Conservation (phyloP, 805 yeast genomes). For the Lachancea cidri region DNA sequence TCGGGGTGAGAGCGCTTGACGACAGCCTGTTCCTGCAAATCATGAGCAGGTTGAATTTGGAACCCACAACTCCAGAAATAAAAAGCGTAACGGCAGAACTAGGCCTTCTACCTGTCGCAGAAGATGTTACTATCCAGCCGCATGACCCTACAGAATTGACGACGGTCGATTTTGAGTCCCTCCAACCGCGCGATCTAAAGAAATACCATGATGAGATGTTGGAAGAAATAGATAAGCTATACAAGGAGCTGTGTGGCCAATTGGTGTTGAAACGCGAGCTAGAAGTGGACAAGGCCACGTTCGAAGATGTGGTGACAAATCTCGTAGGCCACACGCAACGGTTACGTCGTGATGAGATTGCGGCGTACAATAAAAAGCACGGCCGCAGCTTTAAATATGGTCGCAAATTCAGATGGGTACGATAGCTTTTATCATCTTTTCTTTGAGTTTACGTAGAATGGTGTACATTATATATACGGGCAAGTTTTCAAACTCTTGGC, state of each 20-base stretch:
- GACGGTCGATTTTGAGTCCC: conserved; percentile 5
- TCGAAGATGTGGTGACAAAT: conserved; percentile 84
- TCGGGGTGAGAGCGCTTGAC: conserved; percentile 1
- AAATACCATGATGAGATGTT: conserved; percentile 27
- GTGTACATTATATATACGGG: conserved; percentile 6
- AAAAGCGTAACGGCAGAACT: not conserved
- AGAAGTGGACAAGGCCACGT: conserved; percentile 63
- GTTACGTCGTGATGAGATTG: conserved; percentile 48
- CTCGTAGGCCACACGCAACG: conserved; percentile 88
- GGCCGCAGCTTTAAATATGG: conserved; percentile 7
- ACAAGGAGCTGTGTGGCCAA: conserved; percentile 32
- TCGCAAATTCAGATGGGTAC: conserved; percentile 7
- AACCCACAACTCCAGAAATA: not conserved
- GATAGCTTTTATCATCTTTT: not conserved
- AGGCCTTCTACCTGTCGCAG: not conserved
- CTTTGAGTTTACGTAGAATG: conserved; percentile 7
- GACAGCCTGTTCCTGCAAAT: not conserved
- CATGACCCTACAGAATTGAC: conserved; percentile 6
- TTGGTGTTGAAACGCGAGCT: conserved; percentile 41
- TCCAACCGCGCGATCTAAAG: conserved; percentile 13
- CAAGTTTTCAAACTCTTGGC: conserved; percentile 34
- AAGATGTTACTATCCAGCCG: not conserved
- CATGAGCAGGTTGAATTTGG: not conserved
- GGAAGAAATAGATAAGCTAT: conserved; percentile 22
- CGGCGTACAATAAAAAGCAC: conserved; percentile 33